Conservation (phyloP, 306 rosid genomes). For the Castanea sativa region DNA sequence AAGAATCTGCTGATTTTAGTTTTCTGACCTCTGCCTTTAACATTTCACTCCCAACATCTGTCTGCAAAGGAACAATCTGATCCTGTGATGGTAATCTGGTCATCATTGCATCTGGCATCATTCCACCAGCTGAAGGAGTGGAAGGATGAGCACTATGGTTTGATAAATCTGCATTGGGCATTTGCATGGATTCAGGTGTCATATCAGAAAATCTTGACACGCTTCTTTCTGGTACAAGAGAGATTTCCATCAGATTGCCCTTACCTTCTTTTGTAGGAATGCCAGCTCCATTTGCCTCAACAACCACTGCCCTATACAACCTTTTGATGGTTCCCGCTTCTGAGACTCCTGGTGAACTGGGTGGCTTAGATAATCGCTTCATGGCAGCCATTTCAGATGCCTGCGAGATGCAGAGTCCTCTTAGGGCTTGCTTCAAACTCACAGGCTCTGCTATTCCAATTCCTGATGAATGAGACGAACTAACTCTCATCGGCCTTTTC, state of each 20-base stretch:
- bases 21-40: constrained; percentile 26
- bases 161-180: constrained; percentile 25
- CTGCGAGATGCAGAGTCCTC: constrained; percentile 96
- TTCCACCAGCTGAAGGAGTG: constrained; percentile 25
- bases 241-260: constrained; percentile 68
- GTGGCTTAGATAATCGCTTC: constrained; percentile 75
- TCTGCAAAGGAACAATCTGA: constrained; percentile 43
- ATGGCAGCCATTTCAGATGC: constrained; percentile 99
- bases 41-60: constrained; percentile 39
- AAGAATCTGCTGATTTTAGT: constrained; percentile 31
- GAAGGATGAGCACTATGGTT: constrained; percentile 36
- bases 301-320: constrained; percentile 75
- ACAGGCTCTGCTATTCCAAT: constrained; percentile 92
- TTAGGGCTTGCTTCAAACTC: constrained; percentile 96
- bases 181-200: constrained; percentile 24
- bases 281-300: constrained; percentile 48
- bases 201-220: constrained; percentile 41
- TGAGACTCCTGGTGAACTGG: constrained; percentile 66
- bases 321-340: constrained; percentile 89
- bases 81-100: constrained; percentile 41
- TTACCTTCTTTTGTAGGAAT: constrained; percentile 48
- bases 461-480: constrained; percentile 71
- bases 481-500: constrained; percentile 82
- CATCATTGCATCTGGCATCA: constrained; percentile 27
- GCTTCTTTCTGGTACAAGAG: constrained; percentile 65